Base-by-base conservation (phyloP, 768 basidiomycete species). In the Tulasnella calospora region DNA sequence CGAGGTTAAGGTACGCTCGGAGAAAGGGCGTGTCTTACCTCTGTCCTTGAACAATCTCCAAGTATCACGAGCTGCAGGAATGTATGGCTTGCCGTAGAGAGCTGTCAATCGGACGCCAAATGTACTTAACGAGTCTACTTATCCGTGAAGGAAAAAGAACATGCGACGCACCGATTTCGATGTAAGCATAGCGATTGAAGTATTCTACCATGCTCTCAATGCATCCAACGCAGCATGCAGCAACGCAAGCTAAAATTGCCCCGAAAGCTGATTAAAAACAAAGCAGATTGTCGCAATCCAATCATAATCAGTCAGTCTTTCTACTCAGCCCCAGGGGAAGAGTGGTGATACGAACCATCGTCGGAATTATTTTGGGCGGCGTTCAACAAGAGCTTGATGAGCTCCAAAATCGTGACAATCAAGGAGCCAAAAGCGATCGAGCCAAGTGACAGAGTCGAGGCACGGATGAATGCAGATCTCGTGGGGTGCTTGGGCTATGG, bases 141-240 rank as follows among this genome's bases (percentile, higher is more conserved):
- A 35, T 8, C 40, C n/a, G 1, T 12, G 33, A 55, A 38, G 30
- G 41, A 78, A 44, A 55, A 40, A 0, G 71, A 46, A 44, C 7
- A 0, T 5, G 23, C 23, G 23, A 38, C 12, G 77, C 78, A 84
- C 84, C 83, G 71, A 95, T 94, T 83, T 95, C 92, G 81, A 94
- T 94, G 81, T 92, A 93, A 35, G 91, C 90, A 84, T 94, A 93
- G 87, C 90, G 88, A 83, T 95, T 95, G 86, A 95, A 94, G 84
- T 91, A 95, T 82, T 90, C 88, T 12, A 94, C 90, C 81, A 92
- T 55, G 40, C 84, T 85, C 81, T 93, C 89, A 79, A 95, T 89
- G 81, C 89, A 90, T 6, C 91, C 91, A 40, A 94, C 85, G 83
- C 91, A 92, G 83, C 92, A 95, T 35, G 89, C 88, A 0, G 94